phyloP scores from a whole-genome alignment of 2,329 filamentous ascomycete genomes.

The Thielaviopsis cerberus region DNA sequence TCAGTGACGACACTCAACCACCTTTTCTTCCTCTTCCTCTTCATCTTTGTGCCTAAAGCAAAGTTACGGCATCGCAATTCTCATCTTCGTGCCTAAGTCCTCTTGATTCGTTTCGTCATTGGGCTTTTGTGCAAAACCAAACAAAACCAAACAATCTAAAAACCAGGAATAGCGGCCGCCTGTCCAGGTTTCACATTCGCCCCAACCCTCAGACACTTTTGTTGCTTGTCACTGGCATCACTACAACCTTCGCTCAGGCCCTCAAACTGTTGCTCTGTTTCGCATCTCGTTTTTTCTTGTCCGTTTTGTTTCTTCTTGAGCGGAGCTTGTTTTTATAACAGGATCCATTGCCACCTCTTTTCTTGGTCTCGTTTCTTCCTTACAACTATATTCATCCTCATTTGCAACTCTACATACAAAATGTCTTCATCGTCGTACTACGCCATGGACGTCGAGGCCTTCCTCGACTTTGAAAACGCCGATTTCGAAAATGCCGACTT shows the following conservation, averaged over 20 bases:
- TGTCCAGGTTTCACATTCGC: not conserved
- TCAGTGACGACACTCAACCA: not conserved
- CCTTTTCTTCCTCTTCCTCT: not conserved
- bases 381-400: not conserved
- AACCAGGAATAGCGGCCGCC: not conserved
- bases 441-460: constrained; percentile 4
- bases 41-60: not conserved
- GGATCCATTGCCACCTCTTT: no score
- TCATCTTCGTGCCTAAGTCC: not conserved
- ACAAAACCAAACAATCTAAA: not conserved
- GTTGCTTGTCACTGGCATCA: not conserved
- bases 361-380: no score
- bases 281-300: not conserved
- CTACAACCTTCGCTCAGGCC: not conserved
- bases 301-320: not conserved
- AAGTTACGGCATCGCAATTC: not conserved
- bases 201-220: not conserved
- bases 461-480: constrained; percentile 7
- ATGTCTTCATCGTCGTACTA: constrained; percentile 6
- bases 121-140: not conserved
- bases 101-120: not conserved
- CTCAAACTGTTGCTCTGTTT: not conserved
- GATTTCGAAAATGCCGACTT: constrained; percentile 7
- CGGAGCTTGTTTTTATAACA: no score
- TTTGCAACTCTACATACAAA: not conserved